Conservation (phyloP, 1,139 yeast genomes). For the Taphrina pruni region DNA sequence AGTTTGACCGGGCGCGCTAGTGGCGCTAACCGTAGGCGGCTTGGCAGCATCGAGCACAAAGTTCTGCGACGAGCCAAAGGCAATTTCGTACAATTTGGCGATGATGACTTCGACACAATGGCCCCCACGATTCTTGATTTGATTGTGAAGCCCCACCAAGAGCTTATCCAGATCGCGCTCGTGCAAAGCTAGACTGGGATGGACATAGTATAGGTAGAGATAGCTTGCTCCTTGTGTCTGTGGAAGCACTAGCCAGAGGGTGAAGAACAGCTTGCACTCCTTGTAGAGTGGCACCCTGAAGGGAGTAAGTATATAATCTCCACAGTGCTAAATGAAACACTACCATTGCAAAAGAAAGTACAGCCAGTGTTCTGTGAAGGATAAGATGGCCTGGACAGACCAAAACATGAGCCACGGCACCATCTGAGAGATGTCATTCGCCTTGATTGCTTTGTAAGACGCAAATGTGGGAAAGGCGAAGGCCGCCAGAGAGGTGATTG, state of each 20-base stretch:
- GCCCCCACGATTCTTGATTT: conserved; percentile 34
- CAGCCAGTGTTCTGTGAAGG: conserved; percentile 56
- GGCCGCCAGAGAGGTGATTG: conserved; percentile 52
- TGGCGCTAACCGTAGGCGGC: background rate
- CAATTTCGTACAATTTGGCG: conserved; percentile 1
- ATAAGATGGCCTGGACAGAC: conserved; percentile 60
- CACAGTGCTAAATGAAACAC: background rate
- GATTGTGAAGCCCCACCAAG: conserved; percentile 34
- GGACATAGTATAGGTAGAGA: conserved; percentile 44
- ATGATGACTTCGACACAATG: conserved; percentile 18
- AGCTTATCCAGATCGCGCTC: conserved; percentile 44
- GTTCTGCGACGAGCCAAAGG: conserved; percentile 17
- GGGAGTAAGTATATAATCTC: background rate
- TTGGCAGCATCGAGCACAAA: background rate
- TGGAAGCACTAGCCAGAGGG: conserved; percentile 63
- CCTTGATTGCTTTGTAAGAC: conserved; percentile 62
- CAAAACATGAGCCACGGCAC: conserved; percentile 70
- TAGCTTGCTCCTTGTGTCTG: conserved; percentile 48
- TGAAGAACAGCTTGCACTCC: conserved; percentile 53
- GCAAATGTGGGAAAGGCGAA: conserved; percentile 65
- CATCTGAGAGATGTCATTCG: conserved; percentile 56
- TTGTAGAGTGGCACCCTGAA: conserved; percentile 59
- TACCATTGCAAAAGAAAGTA: conserved; percentile 53
- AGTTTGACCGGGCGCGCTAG: background rate
- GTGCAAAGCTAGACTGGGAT: conserved; percentile 43